These are phyloP conservation scores for Fusarium nygamai DNA, from an alignment of 2,329 filamentous ascomycete genomes.

Conservation along the genomic window DNA sequence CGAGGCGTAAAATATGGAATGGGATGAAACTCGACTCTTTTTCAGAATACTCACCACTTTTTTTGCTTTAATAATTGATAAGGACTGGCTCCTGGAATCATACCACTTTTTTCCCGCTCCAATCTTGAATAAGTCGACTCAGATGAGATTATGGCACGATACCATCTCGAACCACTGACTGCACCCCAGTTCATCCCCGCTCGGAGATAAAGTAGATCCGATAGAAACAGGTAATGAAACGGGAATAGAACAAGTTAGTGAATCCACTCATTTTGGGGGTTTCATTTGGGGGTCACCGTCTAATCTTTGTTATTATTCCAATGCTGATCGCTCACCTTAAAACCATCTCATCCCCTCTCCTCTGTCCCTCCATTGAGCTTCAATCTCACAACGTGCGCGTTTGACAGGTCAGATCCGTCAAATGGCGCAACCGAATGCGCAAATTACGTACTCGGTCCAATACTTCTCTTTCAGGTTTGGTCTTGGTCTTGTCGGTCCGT, in stretches of 20 bases:
- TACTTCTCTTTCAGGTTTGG: constrained; percentile 5
- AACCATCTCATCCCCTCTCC: not conserved
- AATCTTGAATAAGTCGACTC: not conserved
- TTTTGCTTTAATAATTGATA: not conserved
- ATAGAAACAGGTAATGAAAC: constrained; percentile 5
- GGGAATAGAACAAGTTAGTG: constrained; percentile 5
- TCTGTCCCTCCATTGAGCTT: too few species aligned
- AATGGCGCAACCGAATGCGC: constrained; percentile 34
- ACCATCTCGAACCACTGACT: constrained; percentile 6
- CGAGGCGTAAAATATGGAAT: constrained; percentile 5
- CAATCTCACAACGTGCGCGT: not conserved
- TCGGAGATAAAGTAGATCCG: constrained; percentile 21
- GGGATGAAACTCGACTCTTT: constrained; percentile 33
- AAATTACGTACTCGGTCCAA: constrained; percentile 27
- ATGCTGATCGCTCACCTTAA: not conserved
- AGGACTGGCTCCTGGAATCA: not conserved
- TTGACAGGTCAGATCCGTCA: constrained; percentile 1
- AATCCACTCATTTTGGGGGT: constrained; percentile 24
- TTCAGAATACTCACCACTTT: constrained; percentile 25
- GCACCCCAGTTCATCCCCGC: not conserved
- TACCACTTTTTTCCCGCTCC: constrained; percentile 2
- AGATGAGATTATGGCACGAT: constrained; percentile 24
- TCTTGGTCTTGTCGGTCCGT: constrained; percentile 9
- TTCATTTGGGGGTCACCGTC: constrained; percentile 1
- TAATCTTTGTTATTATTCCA: not conserved